Evolutionary conservation across 1,284 basidiomycete genomes (phyloP).

Genomic region (Naganishia cerealis): DNA sequence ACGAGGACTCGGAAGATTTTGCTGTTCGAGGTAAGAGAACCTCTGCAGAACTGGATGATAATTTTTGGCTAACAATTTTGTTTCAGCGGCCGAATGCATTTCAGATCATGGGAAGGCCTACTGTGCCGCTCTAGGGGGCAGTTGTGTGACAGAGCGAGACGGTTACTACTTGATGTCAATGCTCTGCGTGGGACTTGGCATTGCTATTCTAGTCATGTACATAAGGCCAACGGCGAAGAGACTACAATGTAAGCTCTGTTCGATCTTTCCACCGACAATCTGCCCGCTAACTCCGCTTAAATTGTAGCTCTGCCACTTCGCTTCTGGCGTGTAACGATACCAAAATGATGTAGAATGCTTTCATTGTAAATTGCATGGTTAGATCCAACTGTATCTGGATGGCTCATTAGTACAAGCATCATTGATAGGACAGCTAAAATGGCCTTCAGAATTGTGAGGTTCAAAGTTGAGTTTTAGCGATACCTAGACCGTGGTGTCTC

Average conservation of each 20-base stretch:
- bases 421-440: background rate
- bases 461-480: background rate
- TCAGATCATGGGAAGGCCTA: constrained; percentile 80
- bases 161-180: constrained; percentile 87
- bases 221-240: constrained; percentile 80
- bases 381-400: background rate
- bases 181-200: constrained; percentile 74
- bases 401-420: no score
- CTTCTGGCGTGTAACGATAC: constrained; percentile 18
- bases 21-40: constrained; percentile 61
- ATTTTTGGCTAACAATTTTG: background rate
- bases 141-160: constrained; percentile 79
- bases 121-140: constrained; percentile 74
- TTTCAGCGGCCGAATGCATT: constrained; percentile 74
- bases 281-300: background rate
- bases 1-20: constrained; percentile 60
- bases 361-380: background rate
- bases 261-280: background rate
- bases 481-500: background rate
- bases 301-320: constrained; percentile 8
- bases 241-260: constrained; percentile 59
- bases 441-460: background rate
- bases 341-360: constrained; percentile 5
- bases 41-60: no score
- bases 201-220: constrained; percentile 69